These are phyloP conservation scores for Ceratobasidium sp. DNA, from an alignment of 1,284 basidiomycete genomes.

Conservation along the genomic window DNA sequence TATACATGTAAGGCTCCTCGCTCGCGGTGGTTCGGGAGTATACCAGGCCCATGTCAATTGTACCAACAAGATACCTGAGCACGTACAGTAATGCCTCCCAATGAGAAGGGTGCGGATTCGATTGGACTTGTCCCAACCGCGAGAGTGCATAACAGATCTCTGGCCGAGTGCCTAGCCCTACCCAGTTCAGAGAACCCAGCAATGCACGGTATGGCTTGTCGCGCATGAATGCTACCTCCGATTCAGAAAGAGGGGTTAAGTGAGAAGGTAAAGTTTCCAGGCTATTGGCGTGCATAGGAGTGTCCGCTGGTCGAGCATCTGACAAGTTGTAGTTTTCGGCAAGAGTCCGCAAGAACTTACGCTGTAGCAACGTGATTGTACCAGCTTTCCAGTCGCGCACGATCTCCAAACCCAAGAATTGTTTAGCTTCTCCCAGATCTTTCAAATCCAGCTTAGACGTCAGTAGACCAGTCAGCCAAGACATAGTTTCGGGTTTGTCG, in stretches of 20 bases:
- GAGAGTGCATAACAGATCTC: too few relatives aligned
- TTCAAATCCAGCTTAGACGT: not conserved
- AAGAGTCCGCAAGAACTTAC: slow-evolving; percentile 53
- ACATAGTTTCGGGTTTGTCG: slow-evolving; percentile 49
- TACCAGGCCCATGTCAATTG: too few relatives aligned
- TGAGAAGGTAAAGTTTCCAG: not conserved
- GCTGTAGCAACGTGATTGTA: slow-evolving; percentile 55
- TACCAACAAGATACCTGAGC: too few relatives aligned
- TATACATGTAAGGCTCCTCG: too few relatives aligned
- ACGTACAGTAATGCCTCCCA: too few relatives aligned
- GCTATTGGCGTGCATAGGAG: slow-evolving; percentile 47
- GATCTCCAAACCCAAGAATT: slow-evolving; percentile 58
- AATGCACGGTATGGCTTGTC: too few relatives aligned
- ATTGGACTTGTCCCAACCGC: too few relatives aligned
- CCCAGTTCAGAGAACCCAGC: too few relatives aligned
- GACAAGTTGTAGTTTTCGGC: slow-evolving; percentile 55
- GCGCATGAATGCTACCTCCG: too few relatives aligned
- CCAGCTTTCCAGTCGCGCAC: slow-evolving; percentile 51
- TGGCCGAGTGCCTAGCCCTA: too few relatives aligned
- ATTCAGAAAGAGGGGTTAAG: not conserved
- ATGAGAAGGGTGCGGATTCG: too few relatives aligned
- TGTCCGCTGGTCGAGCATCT: slow-evolving; percentile 50
- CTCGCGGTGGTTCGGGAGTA: too few relatives aligned
- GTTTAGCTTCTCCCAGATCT: slow-evolving; percentile 54
- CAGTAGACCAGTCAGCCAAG: not conserved